phyloP scores from a whole-genome alignment of 2,329 filamentous ascomycete species.

The Aspergillus tanneri region DNA sequence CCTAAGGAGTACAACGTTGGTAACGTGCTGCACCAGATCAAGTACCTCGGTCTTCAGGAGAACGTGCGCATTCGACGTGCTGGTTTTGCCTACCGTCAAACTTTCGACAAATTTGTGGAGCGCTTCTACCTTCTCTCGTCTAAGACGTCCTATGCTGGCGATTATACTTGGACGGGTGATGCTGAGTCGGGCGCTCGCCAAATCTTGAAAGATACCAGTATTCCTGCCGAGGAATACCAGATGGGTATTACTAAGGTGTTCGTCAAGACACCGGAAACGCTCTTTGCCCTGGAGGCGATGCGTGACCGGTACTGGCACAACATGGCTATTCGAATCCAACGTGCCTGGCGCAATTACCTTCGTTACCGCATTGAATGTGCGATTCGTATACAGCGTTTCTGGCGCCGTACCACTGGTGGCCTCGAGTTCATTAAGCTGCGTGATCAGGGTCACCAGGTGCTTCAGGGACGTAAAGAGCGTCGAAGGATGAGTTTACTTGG shows the following conservation, averaged over 20 bases:
- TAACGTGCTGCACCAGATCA: conserved; percentile 97
- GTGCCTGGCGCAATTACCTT: conserved; percentile 94
- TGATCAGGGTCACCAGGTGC: conserved; percentile 79
- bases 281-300: conserved; percentile 97
- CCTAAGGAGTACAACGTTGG: conserved; percentile 85
- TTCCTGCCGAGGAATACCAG: conserved; percentile 92
- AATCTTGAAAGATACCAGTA: conserved; percentile 94
- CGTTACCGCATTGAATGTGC: conserved; percentile 90
- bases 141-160: conserved; percentile 91
- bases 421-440: conserved; percentile 85
- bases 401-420: conserved; percentile 88
- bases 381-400: conserved; percentile 90
- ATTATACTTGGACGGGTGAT: conserved; percentile 93
- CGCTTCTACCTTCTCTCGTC: conserved; percentile 94
- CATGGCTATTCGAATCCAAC: conserved; percentile 96
- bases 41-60: conserved; percentile 98
- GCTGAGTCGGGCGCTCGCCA: conserved; percentile 83
- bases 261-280: conserved; percentile 94
- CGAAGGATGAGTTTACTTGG: conserved; percentile 87
- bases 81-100: conserved; percentile 94
- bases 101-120: conserved; percentile 97
- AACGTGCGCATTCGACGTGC: conserved; percentile 96
- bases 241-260: conserved; percentile 97
- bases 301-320: conserved; percentile 98
- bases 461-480: conserved; percentile 85